phyloP scores from a whole-genome alignment of 805 yeast genomes.

The Ogataea angusta region DNA sequence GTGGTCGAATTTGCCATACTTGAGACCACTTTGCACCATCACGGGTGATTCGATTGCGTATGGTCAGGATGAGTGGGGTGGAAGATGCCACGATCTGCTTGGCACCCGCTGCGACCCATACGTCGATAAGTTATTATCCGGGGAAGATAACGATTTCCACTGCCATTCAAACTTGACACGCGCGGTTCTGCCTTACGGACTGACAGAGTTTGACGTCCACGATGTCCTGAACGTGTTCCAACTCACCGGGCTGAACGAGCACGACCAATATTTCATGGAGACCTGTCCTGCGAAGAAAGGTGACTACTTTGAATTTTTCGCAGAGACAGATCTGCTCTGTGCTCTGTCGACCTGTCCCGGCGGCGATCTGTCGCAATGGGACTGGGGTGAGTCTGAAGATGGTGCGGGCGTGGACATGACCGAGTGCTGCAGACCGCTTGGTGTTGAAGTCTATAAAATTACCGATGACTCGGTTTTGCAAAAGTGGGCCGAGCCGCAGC shows the following conservation, averaged over 20 bases:
- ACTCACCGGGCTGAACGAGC: conserved; percentile 61
- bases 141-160: conserved; percentile 63
- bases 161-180: conserved; percentile 64
- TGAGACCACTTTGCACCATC: conserved; percentile 62
- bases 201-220: conserved; percentile 64
- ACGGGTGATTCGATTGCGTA: conserved; percentile 59
- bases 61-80: conserved; percentile 62
- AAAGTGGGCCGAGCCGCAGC: conserved; percentile 51
- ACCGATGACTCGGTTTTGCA: conserved; percentile 44
- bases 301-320: conserved; percentile 65
- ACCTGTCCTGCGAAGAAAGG: conserved; percentile 59
- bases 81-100: conserved; percentile 60
- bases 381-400: conserved; percentile 61
- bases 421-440: conserved; percentile 61
- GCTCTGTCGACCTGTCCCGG: conserved; percentile 71
- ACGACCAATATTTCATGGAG: conserved; percentile 69
- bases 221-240: conserved; percentile 70
- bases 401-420: conserved; percentile 49
- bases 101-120: conserved; percentile 73
- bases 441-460: conserved; percentile 55
- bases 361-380: conserved; percentile 66
- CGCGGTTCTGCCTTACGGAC: conserved; percentile 56
- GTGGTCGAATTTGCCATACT: conserved; percentile 65
- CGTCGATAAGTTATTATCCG: conserved; percentile 59
- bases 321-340: conserved; percentile 60